A percentile compares a stretch with the other conserved stretches of the same genome.
These are phyloP conservation scores for Cladosporium phlei DNA, from an alignment of 2,329 filamentous ascomycete species.

Conservation along the genomic window DNA sequence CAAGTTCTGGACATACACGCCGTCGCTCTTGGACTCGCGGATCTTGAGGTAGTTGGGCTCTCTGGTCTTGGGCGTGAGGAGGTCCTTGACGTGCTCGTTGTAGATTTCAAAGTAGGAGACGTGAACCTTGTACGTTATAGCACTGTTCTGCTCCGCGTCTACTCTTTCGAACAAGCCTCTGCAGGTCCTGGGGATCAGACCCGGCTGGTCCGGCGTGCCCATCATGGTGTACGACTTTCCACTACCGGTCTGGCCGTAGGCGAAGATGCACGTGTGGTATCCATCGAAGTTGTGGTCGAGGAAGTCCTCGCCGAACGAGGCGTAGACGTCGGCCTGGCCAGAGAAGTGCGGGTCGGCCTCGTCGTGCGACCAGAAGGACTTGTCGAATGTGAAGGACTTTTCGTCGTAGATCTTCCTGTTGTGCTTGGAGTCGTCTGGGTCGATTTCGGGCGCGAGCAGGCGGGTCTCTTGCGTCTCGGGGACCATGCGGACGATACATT, in stretches of 20 bases:
- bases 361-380: constrained; percentile 95
- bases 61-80: constrained; percentile 75
- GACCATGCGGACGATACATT: constrained; percentile 90
- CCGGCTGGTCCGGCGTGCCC: constrained; percentile 78
- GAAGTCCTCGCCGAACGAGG: constrained; percentile 90
- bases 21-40: constrained; percentile 88
- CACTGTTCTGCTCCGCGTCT: constrained; percentile 75
- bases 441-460: constrained; percentile 59
- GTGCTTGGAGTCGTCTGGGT: constrained; percentile 38
- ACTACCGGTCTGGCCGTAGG: constrained; percentile 79
- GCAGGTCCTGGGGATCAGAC: constrained; percentile 90
- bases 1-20: constrained; percentile 93
- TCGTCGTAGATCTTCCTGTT: constrained; percentile 75
- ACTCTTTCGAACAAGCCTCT: constrained; percentile 95
- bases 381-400: constrained; percentile 92
- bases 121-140: constrained; percentile 93
- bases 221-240: constrained; percentile 99
- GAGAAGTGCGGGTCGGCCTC: constrained; percentile 78
- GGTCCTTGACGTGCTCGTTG: constrained; percentile 95
- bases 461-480: constrained; percentile 80
- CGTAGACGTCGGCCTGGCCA: constrained; percentile 88
- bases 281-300: constrained; percentile 99
- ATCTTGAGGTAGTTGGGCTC: constrained; percentile 93
- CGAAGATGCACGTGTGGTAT: constrained; percentile 97
- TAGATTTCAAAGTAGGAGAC: constrained; percentile 99